Evolutionary conservation across 139 green algal species (phyloP).

Genomic region (Micromonas pusilla): DNA sequence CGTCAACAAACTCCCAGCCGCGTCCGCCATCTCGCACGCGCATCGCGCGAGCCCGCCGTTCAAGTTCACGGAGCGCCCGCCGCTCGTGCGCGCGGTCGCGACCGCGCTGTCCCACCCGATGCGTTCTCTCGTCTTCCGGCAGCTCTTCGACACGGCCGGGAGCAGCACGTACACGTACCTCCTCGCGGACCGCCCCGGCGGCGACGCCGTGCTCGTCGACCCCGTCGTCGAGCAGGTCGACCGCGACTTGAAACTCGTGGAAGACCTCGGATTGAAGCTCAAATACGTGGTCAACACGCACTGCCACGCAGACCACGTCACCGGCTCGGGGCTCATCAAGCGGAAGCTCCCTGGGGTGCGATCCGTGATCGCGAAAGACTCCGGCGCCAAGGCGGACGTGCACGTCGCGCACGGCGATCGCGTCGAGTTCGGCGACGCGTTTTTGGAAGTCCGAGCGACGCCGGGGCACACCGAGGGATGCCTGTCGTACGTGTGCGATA

Average conservation of each 20-base stretch:
- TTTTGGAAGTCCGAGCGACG: neutral
- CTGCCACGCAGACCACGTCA: constrained; percentile 66
- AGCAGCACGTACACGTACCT: constrained; percentile 60
- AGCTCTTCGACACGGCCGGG: constrained; percentile 51
- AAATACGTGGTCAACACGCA: constrained; percentile 57
- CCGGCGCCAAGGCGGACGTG: constrained; percentile 37
- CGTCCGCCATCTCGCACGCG: neutral
- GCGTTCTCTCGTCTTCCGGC: constrained; percentile 41
- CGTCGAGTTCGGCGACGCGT: constrained; percentile 32
- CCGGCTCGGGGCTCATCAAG: constrained; percentile 57
- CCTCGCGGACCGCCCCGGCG: constrained; percentile 38
- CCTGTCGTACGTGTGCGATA: constrained; percentile 38
- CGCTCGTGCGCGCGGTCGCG: neutral
- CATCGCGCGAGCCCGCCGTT: neutral
- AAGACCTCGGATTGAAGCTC: constrained; percentile 51
- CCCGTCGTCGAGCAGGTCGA: constrained; percentile 55
- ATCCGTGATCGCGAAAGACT: constrained; percentile 40
- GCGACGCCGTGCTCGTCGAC: constrained; percentile 54
- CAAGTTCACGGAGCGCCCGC: neutral
- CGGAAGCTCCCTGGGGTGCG: constrained; percentile 29
- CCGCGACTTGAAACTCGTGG: constrained; percentile 48
- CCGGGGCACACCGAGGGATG: constrained; percentile 57
- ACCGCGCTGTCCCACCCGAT: neutral
- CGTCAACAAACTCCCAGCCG: neutral
- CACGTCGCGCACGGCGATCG: constrained; percentile 31